Base-by-base conservation (phyloP, 495 filamentous ascomycete species). In the Pseudoneurospora amorphoporcata region DNA sequence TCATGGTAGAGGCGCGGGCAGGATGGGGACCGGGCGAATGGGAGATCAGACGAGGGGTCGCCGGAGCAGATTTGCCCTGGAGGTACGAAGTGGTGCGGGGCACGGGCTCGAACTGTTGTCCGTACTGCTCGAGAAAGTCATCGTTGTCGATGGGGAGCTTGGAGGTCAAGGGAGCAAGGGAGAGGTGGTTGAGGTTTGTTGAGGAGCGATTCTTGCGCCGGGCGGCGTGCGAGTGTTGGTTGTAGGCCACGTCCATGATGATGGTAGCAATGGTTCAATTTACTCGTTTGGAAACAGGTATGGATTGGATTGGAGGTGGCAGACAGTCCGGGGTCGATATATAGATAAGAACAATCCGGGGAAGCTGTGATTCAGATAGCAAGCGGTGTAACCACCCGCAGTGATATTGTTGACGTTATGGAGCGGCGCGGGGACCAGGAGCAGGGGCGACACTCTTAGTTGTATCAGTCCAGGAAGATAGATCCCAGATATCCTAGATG, bases 81-180 rank as follows among this genome's bases (percentile, higher is more conserved):
- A 88, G 81, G 76, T 87, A 87, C 39, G 85, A 87, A 47, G 80
- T 74, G 68, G 79, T 82, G 53, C 76, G 76, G 6, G 75, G 5
- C 23, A 61, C 23, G 29, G 12, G 53, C 53, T 61, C 53, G 14
- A 61, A 61, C 5, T 61, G 53, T 5, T 61, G 53, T 32, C 23
- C 77, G 77, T 29, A 73, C 70, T 70, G 74, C 10, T 81, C 75
- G 58, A 80, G 73, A 72, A 84, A 79, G 71, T 89, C 86, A 70
- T 84, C 79, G 75, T 90, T 87, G 72, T 80, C 76, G 68, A 90
- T 83, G 69, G 90, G 89, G 72, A 90, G 87, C 79, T 85, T 87
- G 69, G 90, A 87, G 17, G 89, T 91, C 23, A 93, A 83, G 71
- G 90, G 90, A 39, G 89, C 87, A 68, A 92, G 85, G 35, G 88